These are phyloP conservation scores for Solanum hybrid DNA, from an alignment of 305 asterid genomes.

Conservation along the genomic window DNA sequence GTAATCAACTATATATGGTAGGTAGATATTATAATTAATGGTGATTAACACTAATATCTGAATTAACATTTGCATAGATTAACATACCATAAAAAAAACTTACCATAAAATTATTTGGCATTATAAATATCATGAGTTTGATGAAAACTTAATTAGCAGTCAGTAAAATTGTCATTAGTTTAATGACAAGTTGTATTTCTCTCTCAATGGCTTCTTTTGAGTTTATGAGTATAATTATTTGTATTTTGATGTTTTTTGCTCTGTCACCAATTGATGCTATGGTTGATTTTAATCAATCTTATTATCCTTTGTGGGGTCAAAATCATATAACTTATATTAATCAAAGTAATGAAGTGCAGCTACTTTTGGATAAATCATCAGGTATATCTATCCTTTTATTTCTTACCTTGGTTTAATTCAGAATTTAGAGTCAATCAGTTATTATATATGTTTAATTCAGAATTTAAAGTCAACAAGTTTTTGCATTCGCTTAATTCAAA, in stretches of 20 bases:
- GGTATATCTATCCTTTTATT: background rate
- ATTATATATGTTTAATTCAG: background rate
- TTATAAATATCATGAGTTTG: background rate
- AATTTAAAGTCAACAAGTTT: background rate
- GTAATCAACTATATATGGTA: background rate
- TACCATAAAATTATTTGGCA: background rate
- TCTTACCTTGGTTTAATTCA: background rate
- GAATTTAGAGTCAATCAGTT: background rate
- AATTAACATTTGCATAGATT: background rate
- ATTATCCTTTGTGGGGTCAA: background rate
- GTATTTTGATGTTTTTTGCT: background rate
- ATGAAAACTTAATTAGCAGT: background rate
- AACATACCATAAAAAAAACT: background rate
- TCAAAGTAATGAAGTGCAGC: constrained; percentile 7
- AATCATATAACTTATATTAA: constrained; percentile 9
- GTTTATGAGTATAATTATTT: background rate
- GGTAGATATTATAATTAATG: background rate
- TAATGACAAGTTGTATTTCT: background rate
- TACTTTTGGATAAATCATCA: constrained; percentile 6
- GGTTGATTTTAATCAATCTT: background rate
- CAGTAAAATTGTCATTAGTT: background rate
- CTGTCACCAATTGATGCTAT: background rate
- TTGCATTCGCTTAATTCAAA: background rate
- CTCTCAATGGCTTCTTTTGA: background rate
- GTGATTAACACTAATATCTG: background rate